Base-by-base conservation (phyloP, 1,284 basidiomycete species). In the Quambalaria eucalypti region DNA sequence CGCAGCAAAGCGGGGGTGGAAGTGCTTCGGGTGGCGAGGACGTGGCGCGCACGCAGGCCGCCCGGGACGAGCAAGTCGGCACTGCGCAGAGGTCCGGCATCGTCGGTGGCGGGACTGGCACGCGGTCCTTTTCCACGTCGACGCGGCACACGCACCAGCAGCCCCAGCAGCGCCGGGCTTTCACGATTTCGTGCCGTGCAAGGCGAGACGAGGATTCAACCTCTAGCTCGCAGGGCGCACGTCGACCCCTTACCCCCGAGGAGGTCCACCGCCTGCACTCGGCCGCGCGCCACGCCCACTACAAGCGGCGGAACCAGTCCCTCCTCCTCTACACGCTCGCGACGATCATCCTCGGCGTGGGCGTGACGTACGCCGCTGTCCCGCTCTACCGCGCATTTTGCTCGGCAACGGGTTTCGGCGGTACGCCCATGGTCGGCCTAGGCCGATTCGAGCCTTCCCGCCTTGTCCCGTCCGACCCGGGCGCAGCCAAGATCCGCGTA, bases 341-440 rank as follows among this genome's bases (percentile, higher is more conserved):
- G 2, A 58, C 91, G 86, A 84, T 97, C 55, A 78, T 96, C 28
- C 71, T 87, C 26, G 86, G 85, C 0, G 78, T 89, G 1, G 93
- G 93, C 6, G 81, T 87, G 36, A 88, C 89, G 7, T 98, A 98
- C 76, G 93, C 95, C 19, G 89, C 95, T 29, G 95, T 98, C 1
- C 95, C 95, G 0, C 81, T 96, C 4, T 99, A 98, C 77, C 86
- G 95, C 50, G 90, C 90, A 72, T 99, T 98, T 79, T 99, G 95
- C 76, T 87, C 90, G 1, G 90, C 91, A 1, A 99, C 95, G 1
- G 95, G 95, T 1, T 99, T 93, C 74, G 88, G 86, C 9, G 95
- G 95, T 1, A 93, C 90, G 23, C 95, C 95, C 1, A 86, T 89
- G 52, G 88, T 90, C 40, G 71, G 72, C 31, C 55, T 60, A 1